Conservation (phyloP, 768 basidiomycete species). For the Myochromella boudieri region DNA sequence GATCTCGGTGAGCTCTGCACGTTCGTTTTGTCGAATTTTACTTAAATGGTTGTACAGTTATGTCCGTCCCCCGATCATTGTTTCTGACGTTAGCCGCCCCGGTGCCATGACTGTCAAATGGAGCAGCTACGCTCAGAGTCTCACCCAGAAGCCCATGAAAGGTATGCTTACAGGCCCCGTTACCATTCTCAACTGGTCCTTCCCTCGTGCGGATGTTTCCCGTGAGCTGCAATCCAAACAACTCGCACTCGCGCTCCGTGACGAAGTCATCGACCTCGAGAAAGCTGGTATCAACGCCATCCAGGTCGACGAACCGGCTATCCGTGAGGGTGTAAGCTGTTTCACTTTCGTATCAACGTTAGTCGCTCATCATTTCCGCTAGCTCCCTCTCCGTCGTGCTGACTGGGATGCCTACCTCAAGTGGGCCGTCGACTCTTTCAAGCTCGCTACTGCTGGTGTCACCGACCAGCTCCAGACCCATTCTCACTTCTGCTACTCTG, state of each 20-base stretch:
- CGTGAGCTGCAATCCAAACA: constrained; percentile 98
- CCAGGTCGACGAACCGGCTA: constrained; percentile 99
- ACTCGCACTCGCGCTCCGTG: constrained; percentile 95
- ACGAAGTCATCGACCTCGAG: constrained; percentile 97
- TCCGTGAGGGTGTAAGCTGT: constrained; percentile 89
- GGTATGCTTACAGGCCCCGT: constrained; percentile 99
- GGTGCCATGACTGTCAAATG: constrained; percentile 94
- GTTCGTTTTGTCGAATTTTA: neutral
- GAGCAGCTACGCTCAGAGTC: constrained; percentile 94
- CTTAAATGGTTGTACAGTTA: constrained; percentile 51
- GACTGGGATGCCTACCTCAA: constrained; percentile 97
- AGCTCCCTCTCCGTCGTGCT: constrained; percentile 91
- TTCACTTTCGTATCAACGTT: neutral
- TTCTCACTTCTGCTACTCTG: constrained; percentile 99
- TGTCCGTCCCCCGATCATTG: constrained; percentile 97
- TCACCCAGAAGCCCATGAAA: constrained; percentile 96
- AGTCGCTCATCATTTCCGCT: constrained; percentile 12
- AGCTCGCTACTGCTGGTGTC: constrained; percentile 95
- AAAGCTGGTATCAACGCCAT: constrained; percentile 96
- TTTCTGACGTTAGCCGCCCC: constrained; percentile 95
- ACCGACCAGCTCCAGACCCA: constrained; percentile 93
- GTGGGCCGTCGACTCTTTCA: constrained; percentile 99
- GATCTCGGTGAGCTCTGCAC: constrained; percentile 71
- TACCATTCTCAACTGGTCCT: constrained; percentile 99
- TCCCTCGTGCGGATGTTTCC: constrained; percentile 97